Evolutionary conservation across 129 eudicot species (phyloP).

Genomic region (Calendula officinalis): DNA sequence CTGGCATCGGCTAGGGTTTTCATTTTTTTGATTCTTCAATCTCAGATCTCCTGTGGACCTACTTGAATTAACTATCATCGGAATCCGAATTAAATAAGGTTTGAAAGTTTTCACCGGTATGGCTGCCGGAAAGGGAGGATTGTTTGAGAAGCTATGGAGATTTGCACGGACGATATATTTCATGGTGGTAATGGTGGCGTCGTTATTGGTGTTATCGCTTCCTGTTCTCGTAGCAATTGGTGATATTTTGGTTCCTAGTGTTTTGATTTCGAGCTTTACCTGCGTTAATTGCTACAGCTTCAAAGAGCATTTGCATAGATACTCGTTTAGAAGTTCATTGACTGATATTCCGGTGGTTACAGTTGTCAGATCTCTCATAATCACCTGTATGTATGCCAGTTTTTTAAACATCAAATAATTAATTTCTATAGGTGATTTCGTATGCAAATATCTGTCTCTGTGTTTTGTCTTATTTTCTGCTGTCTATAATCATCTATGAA

Average conservation of each 20-base stretch:
- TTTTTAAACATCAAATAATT: not conserved
- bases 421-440: not conserved
- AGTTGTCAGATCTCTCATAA: constrained; percentile 78
- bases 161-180: constrained; percentile 60
- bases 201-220: constrained; percentile 58
- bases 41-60: constrained; percentile 42
- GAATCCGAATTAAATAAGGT: not conserved
- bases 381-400: constrained; percentile 59
- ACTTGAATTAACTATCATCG: constrained; percentile 23
- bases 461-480: not conserved
- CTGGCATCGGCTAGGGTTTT: constrained; percentile 50
- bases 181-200: constrained; percentile 81
- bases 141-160: constrained; percentile 65
- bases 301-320: constrained; percentile 62
- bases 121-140: constrained; percentile 47
- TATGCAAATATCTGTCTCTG: not conserved
- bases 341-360: constrained; percentile 86
- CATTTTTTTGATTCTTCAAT: not conserved
- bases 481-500: not conserved
- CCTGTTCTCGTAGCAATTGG: constrained; percentile 74
- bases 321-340: constrained; percentile 75
- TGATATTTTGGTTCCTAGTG: constrained; percentile 67
- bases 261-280: constrained; percentile 72
- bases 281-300: constrained; percentile 70
- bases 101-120: constrained; percentile 8